Conservation (phyloP, 1,284 basidiomycete species). For the Cutaneotrichosporon cavernicola region DNA sequence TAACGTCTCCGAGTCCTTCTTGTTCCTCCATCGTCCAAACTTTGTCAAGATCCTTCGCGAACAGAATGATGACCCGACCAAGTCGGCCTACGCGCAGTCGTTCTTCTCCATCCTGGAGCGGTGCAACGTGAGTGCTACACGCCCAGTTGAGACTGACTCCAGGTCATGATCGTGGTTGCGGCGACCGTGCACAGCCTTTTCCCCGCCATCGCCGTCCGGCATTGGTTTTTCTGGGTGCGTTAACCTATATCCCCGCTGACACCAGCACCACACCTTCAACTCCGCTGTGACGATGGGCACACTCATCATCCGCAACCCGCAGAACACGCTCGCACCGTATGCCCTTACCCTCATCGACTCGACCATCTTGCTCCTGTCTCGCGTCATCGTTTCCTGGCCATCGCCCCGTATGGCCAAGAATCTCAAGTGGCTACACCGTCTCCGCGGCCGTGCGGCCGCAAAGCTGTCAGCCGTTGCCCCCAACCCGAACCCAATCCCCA, state of each 20-base stretch:
- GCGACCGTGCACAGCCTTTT: conserved; percentile 29
- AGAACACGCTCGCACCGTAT: conserved; percentile 29
- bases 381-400: conserved; percentile 23
- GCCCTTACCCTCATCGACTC: conserved; percentile 33
- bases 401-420: conserved; percentile 29
- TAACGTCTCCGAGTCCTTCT: conserved; percentile 29
- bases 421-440: conserved; percentile 33
- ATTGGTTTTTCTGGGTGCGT: conserved; percentile 30
- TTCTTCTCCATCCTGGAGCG: conserved; percentile 36
- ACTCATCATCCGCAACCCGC: conserved; percentile 32
- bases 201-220: conserved; percentile 31
- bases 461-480: conserved; percentile 4
- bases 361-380: conserved; percentile 25
- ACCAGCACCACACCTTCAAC: conserved; percentile 37
- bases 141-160: conserved; percentile 5
- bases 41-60: conserved; percentile 32
- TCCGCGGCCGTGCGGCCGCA: conserved; percentile 21
- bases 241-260: background rate
- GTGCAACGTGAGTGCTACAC: conserved; percentile 24
- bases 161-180: conserved; percentile 38
- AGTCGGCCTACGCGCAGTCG: conserved; percentile 24
- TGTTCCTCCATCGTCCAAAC: conserved; percentile 34
- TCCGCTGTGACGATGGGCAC: conserved; percentile 40
- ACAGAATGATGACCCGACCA: conserved; percentile 24
- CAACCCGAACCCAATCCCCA: background rate